A percentile compares a stretch with the other conserved stretches of the same genome.
phyloP scores from a whole-genome alignment of 306 rosid species.

The Fragaria vesca region DNA sequence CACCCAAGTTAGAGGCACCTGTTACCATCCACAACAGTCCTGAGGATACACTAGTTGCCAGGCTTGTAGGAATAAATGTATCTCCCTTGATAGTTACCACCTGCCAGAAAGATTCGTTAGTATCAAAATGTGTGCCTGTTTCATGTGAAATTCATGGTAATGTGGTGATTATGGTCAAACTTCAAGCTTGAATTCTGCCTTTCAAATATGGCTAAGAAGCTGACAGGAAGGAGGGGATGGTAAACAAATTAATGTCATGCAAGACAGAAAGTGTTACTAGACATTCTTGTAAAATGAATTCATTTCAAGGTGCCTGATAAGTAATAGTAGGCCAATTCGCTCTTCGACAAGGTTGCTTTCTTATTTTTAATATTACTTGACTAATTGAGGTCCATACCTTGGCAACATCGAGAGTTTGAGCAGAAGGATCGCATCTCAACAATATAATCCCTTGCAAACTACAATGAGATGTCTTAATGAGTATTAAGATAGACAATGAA shows the following conservation, averaged over 20 bases:
- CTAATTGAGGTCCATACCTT: conserved; percentile 49
- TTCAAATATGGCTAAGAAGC: neutral
- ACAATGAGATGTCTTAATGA: conserved; percentile 23
- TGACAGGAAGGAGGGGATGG: conserved; percentile 6
- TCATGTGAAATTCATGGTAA: conserved; percentile 6
- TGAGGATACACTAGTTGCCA: conserved; percentile 40
- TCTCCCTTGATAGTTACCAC: conserved; percentile 63
- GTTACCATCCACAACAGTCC: conserved; percentile 80
- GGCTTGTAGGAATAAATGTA: conserved; percentile 75
- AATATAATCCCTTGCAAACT: conserved; percentile 85
- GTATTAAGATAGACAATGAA: conserved; percentile 20
- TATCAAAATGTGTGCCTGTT: neutral
- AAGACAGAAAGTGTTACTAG: neutral
- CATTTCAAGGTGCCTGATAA: neutral
- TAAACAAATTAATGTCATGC: conserved; percentile 17
- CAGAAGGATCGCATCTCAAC: conserved; percentile 56
- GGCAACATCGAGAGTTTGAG: conserved; percentile 51
- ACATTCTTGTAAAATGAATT: neutral
- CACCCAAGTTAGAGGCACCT: conserved; percentile 70
- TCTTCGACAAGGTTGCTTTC: neutral
- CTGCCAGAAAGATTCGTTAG: conserved; percentile 33
- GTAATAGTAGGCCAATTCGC: neutral
- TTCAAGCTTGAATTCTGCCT: conserved; percentile 3
- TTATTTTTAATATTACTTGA: neutral
- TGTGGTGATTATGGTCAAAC: conserved; percentile 7